A percentile compares a stretch with the other conserved stretches of the same genome.
Conservation (phyloP, 108 stramenopile species). For the Pseudonitzschia multiseries region DNA sequence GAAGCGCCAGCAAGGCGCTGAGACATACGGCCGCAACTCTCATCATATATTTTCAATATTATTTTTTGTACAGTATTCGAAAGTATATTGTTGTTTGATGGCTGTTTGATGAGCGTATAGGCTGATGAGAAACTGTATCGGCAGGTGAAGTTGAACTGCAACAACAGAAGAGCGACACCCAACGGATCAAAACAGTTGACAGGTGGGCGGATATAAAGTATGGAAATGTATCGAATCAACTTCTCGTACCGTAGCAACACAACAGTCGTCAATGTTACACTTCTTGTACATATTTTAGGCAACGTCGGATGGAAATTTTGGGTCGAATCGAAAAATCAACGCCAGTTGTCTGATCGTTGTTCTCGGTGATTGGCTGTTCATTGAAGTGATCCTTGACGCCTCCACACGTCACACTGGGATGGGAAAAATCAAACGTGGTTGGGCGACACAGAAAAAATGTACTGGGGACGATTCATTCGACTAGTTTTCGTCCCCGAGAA, state of each 20-base stretch:
- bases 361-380: constrained; percentile 2
- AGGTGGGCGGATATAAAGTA: not conserved
- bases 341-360: not conserved
- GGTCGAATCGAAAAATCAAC: constrained; percentile 2
- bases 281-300: not conserved
- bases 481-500: not conserved
- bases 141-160: constrained; percentile 4
- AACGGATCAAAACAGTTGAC: not conserved
- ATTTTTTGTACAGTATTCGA: too few species aligned
- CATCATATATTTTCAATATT: not conserved
- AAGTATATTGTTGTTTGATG: not conserved
- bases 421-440: not conserved
- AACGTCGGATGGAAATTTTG: constrained; percentile 6
- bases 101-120: not conserved
- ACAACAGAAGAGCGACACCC: not conserved
- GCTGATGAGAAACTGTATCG: not conserved
- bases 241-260: not conserved
- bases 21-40: not conserved
- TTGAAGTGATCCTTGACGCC: constrained; percentile 10
- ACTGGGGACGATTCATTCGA: not conserved
- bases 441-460: not conserved
- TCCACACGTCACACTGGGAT: constrained; percentile 2
- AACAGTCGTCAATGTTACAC: not conserved
- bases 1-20: not conserved
- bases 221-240: too few species aligned